Evolutionary conservation across 345 rosid genomes (phyloP).

Genomic region (thale cress (Arabidopsis thaliana)): DNA sequence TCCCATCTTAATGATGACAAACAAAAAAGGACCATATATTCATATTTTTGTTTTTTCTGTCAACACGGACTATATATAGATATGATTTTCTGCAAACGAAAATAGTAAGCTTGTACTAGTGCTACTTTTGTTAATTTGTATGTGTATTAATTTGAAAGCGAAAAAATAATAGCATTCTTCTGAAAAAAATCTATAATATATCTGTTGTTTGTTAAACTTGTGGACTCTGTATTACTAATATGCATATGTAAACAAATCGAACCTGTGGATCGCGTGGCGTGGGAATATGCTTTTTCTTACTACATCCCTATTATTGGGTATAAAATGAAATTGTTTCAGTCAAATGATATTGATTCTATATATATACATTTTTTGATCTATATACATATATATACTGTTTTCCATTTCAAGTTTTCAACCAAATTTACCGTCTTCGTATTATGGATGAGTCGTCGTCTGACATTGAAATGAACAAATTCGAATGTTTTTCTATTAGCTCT

Average conservation of each 20-base stretch:
- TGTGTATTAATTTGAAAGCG: not conserved
- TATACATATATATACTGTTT: not conserved
- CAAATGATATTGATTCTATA: slow-evolving; percentile 8
- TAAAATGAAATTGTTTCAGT: slow-evolving; percentile 1
- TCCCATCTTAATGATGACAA: not conserved
- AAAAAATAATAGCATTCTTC: not conserved
- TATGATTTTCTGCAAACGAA: not conserved
- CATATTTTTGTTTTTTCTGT: not conserved
- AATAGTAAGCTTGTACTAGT: not conserved
- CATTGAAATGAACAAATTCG: not conserved
- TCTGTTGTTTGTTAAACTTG: slow-evolving; percentile 19
- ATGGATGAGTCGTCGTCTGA: not conserved
- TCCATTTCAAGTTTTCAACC: not conserved
- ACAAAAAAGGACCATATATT: not conserved
- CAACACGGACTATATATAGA: not conserved
- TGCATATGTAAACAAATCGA: slow-evolving; percentile 30
- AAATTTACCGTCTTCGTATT: not conserved
- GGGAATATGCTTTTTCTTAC: slow-evolving; percentile 8
- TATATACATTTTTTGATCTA: not conserved
- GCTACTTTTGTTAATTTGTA: not conserved
- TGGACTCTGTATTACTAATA: slow-evolving; percentile 14
- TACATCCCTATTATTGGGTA: not conserved
- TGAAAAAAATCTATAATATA: not conserved
- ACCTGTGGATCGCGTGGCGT: slow-evolving; percentile 28
- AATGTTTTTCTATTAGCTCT: not conserved